Conservation (phyloP, 2,329 filamentous ascomycete genomes). For the Amylocarpus encephaloides region DNA sequence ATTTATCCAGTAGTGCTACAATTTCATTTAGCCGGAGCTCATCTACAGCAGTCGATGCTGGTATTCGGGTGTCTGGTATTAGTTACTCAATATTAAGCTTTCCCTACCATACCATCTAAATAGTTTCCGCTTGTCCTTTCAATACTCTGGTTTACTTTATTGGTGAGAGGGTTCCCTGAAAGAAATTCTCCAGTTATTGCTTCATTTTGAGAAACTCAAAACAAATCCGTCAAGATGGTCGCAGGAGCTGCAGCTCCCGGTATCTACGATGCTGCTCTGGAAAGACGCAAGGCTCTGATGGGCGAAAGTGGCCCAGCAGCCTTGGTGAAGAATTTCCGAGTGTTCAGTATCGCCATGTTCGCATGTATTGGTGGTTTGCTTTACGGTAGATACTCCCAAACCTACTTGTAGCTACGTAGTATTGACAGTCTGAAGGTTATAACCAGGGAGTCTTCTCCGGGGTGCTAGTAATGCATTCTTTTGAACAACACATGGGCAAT, state of each 20-base stretch:
- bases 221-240: conserved; percentile 19
- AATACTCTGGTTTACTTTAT: background rate
- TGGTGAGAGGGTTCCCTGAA: no score
- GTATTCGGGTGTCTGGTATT: no score
- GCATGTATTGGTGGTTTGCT: conserved; percentile 56
- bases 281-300: conserved; percentile 47
- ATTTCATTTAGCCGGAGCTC: background rate
- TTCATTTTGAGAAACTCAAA: background rate
- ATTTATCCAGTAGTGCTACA: background rate
- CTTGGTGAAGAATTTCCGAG: conserved; percentile 53
- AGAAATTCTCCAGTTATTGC: no score
- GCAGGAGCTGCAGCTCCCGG: conserved; percentile 28
- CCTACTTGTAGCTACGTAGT: conserved; percentile 35
- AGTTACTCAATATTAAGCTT: no score
- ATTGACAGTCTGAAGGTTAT: conserved; percentile 52
- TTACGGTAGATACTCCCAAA: conserved; percentile 29
- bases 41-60: no score
- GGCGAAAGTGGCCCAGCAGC: conserved; percentile 45
- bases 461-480: conserved; percentile 52
- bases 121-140: no score
- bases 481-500: conserved; percentile 48
- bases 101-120: no score
- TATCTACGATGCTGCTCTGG: conserved; percentile 46
- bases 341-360: conserved; percentile 55
- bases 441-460: conserved; percentile 75